Base-by-base conservation (phyloP, 2,329 filamentous ascomycete species). In the Dendryphion nanum region DNA sequence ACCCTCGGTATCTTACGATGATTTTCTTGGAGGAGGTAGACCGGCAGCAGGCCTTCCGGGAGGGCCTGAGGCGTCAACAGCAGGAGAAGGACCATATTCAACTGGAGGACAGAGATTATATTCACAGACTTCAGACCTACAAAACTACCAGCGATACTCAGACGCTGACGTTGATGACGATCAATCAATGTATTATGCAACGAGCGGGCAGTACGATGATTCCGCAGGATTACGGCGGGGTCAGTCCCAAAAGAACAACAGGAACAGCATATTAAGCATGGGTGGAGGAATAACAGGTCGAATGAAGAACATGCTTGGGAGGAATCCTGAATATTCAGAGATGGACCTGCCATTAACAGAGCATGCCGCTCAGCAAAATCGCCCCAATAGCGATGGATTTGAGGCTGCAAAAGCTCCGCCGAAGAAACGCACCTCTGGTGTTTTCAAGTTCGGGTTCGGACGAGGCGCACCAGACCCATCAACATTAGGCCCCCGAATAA, bases 321-420 rank as follows among this genome's bases (percentile, higher is more conserved):
- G 95, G 82, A 85, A 81, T 7, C 76, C 78, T 16, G 78, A 86
- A 47, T 97, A 98, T 68, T 96, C 91, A 21, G 93, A 97, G 69
- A 98, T 98, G 93, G 91, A 98, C 63, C 75, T 98, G 38, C 93
- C 93, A 12, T 74, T 98, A 66, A 97, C 91, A 4, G 89, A 97
- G 63, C 72, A 84, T 32, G 79, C 75, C 37, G 77, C 75, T 33
- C 71, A 75, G 52, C 69, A 56, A 31, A 49, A 53, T 20, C 55
- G 53, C 30, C 38, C 70, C 42, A 62, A 67, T 49, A 61, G 66
- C 65, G 57, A 65, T 64, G 54, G 58, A 45, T 37, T 62, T 63
- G 33, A 65, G 59, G 48, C 55, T 4, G 43, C 50, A 5, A 31
- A 42, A 5, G 41, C 47, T 33, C 44, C 49, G 3, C 60, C 66